Conservation (phyloP, 1,284 basidiomycete genomes). For the Leccinum fuscescens region DNA sequence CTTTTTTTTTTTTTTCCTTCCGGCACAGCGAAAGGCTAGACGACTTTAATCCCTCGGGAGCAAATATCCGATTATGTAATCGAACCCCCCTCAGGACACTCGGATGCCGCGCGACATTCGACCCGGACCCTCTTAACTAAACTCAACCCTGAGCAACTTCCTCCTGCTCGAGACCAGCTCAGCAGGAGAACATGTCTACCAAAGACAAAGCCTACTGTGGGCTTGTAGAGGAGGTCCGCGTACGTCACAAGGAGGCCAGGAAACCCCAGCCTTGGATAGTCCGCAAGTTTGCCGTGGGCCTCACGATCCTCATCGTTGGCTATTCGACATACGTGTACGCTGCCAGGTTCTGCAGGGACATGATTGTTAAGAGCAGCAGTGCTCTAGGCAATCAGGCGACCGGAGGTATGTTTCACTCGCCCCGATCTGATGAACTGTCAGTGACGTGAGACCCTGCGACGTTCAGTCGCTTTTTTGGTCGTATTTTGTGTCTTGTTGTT, state of each 20-base stretch:
- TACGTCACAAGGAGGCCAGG: slow-evolving; percentile 6
- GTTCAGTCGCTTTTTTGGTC: slow-evolving; percentile 49
- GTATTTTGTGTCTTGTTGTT: slow-evolving; percentile 49
- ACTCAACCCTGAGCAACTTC: background rate
- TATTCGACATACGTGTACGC: slow-evolving; percentile 61
- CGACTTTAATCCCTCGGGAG: background rate
- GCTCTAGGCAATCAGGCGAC: slow-evolving; percentile 41
- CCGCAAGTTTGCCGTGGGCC: slow-evolving; percentile 46
- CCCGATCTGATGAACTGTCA: background rate
- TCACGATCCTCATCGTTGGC: slow-evolving; percentile 41
- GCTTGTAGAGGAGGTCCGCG: slow-evolving; percentile 22
- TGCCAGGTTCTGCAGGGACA: slow-evolving; percentile 56
- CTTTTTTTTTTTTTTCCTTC: background rate
- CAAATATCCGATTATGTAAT: slow-evolving; percentile 22
- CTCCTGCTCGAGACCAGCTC: background rate
- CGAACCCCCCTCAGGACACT: slow-evolving; percentile 5
- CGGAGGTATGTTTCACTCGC: slow-evolving; percentile 45
- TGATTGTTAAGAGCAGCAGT: slow-evolving; percentile 41
- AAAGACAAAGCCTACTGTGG: slow-evolving; percentile 27
- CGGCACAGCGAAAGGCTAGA: background rate
- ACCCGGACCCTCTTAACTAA: slow-evolving; percentile 8
- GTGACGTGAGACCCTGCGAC: slow-evolving; percentile 3
- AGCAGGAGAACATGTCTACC: slow-evolving; percentile 17
- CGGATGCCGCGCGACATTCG: slow-evolving; percentile 16
- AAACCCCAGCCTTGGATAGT: slow-evolving; percentile 48